A percentile compares a stretch with the other conserved stretches of the same genome.
These are phyloP conservation scores for Ustulina deusta DNA, from an alignment of 2,329 filamentous ascomycete genomes.

Conservation along the genomic window DNA sequence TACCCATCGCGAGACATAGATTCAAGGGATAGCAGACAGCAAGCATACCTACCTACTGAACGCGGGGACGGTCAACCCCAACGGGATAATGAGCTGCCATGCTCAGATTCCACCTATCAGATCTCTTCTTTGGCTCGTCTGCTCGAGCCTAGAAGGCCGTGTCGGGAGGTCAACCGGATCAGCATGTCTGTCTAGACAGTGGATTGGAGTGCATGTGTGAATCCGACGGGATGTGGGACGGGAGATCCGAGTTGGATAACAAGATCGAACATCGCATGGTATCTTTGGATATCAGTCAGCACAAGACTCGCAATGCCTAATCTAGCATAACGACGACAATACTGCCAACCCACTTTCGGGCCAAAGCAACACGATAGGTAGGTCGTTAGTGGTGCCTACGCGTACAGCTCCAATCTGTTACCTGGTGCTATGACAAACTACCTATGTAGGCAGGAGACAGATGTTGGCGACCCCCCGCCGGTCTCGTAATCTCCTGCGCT, in stretches of 20 bases:
- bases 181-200: not conserved
- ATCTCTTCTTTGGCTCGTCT: not conserved
- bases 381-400: slow-evolving; percentile 25
- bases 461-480: not conserved
- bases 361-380: slow-evolving; percentile 30
- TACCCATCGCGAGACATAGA: too few species aligned
- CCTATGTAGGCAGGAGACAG: slow-evolving; percentile 15
- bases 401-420: not conserved
- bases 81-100: not conserved
- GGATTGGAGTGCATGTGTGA: not conserved
- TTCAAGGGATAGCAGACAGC: too few species aligned
- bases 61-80: not conserved
- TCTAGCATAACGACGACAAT: slow-evolving; percentile 7
- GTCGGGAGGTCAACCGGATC: slow-evolving; percentile 2
- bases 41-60: not conserved
- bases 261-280: not conserved
- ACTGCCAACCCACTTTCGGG: slow-evolving; percentile 24
- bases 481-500: not conserved
- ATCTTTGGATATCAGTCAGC: not conserved
- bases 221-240: slow-evolving; percentile 18
- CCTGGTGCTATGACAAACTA: not conserved
- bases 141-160: not conserved
- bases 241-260: not conserved
- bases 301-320: slow-evolving; percentile 10
- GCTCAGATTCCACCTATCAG: not conserved